Conservation (phyloP, 306 rosid genomes). For the Glycine latifolia region DNA sequence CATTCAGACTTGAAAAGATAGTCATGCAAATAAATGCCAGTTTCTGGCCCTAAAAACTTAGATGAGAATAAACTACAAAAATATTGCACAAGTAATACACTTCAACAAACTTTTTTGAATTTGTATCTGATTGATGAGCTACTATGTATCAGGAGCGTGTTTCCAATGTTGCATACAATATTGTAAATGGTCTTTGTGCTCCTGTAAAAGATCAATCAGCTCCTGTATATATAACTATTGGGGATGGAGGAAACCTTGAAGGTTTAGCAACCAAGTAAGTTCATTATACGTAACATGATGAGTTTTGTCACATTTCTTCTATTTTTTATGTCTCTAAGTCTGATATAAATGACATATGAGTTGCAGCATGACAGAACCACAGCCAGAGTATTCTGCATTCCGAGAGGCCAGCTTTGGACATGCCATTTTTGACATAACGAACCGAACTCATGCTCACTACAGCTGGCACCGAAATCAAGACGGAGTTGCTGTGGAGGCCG, state of each 20-base stretch:
- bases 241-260: slow-evolving; percentile 94
- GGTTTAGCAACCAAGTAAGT: slow-evolving; percentile 87
- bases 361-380: slow-evolving; percentile 86
- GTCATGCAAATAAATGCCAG: not conserved
- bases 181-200: slow-evolving; percentile 71
- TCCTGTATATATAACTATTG: slow-evolving; percentile 88
- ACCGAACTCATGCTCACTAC: slow-evolving; percentile 82
- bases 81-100: not conserved
- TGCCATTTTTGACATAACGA: slow-evolving; percentile 76
- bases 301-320: not conserved
- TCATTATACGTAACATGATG: not conserved
- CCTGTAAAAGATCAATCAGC: slow-evolving; percentile 80
- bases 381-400: slow-evolving; percentile 79
- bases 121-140: not conserved
- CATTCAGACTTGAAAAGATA: slow-evolving; percentile 11
- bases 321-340: not conserved
- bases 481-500: slow-evolving; percentile 76
- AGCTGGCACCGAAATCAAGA: slow-evolving; percentile 87
- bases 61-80: not conserved
- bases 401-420: slow-evolving; percentile 93
- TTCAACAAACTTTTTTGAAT: not conserved
- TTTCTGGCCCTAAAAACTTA: not conserved
- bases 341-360: slow-evolving; percentile 17
- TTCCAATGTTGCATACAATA: slow-evolving; percentile 74
- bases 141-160: slow-evolving; percentile 69